Percentiles rank a stretch among this genome's conserved stretches.
Evolutionary conservation across 176 grass and related monocot genomes (phyloP).

Genomic region (Guadua angustifolia): DNA sequence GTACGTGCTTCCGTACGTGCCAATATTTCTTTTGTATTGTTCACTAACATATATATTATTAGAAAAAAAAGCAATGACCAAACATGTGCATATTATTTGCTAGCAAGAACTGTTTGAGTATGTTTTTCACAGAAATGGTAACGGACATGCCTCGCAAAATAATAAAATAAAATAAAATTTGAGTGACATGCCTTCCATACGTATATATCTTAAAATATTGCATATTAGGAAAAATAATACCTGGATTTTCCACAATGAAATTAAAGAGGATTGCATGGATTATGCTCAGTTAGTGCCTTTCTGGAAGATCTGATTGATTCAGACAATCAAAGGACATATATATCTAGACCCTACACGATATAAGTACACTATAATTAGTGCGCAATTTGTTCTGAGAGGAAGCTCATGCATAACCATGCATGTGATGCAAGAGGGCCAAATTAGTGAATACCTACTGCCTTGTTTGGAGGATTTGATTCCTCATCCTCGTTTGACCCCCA

Average conservation of each 20-base stretch:
- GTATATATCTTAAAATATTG: background rate
- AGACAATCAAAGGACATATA: constrained; percentile 30
- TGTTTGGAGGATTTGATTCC: constrained; percentile 56
- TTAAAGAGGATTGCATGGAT: background rate
- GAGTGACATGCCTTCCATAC: background rate
- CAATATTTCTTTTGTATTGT: no score
- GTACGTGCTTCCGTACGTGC: background rate
- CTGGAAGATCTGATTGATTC: constrained; percentile 27
- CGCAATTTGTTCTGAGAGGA: background rate
- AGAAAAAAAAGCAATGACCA: background rate
- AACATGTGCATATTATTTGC: background rate
- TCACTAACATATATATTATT: no score
- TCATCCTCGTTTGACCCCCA: constrained; percentile 44
- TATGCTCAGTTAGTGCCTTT: constrained; percentile 25
- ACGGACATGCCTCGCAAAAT: no score
- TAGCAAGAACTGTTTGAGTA: background rate
- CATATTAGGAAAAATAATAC: background rate
- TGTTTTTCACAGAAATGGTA: no score
- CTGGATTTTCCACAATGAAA: background rate
- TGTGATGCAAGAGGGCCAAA: constrained; percentile 32
- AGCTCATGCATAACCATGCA: constrained; percentile 17
- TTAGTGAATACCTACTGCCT: constrained; percentile 29
- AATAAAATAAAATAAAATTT: no score
- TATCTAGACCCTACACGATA: constrained; percentile 37
- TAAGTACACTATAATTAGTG: background rate